Base-by-base conservation (phyloP, 768 basidiomycete genomes). In the Lanmaoa pseudosensibilis region DNA sequence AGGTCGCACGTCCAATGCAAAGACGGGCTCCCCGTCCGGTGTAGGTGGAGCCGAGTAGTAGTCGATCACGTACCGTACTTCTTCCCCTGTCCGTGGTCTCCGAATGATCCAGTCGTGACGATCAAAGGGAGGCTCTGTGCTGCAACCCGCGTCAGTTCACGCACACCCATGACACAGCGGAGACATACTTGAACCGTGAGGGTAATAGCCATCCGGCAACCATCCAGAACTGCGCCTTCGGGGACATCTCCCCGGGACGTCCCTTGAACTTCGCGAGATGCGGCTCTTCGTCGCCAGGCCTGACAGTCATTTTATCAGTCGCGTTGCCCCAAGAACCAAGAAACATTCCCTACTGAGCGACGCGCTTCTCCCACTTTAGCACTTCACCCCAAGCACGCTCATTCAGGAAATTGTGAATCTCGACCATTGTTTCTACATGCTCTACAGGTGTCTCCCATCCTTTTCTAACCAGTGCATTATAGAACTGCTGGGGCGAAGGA, bases 391-490 rank as follows among this genome's bases (percentile, higher is more conserved):
- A 99, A 18, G 97, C 97, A 69, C 87, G 81, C 75, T 99, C 97
- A 66, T 99, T 98, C 72, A 99, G 71, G 63, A 95, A 98, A 71
- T 99, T 99, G 70, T 99, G 97, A 36, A 98, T 98, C 58, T 94
- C 87, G 43, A 99, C 97, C 92, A 99, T 97, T 25, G 87, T 92
- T 70, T 94, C 95, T 44, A 98, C 83, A 72, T 94, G 89, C 64
- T 98, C 93, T 72, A 95, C 94, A 0, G 94, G 94, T 2, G 97
- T 96, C 73, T 96, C 94, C 90, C 91, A 94, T 3, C 97, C 97
- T 69, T 99, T 99, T 59, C 94, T 78, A 11, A 92, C 92, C 15
- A 99, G 80, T 0, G 96, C 96, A 72, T 98, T 98, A 73, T 98
- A 95, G 69, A 98, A 98, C 71, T 98, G 95, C 73, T 98, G 96